Percentiles rank a stretch among this genome's conserved stretches.
Evolutionary conservation across 2,329 filamentous ascomycete genomes (phyloP).

Genomic region (Talaromyces sp.): DNA sequence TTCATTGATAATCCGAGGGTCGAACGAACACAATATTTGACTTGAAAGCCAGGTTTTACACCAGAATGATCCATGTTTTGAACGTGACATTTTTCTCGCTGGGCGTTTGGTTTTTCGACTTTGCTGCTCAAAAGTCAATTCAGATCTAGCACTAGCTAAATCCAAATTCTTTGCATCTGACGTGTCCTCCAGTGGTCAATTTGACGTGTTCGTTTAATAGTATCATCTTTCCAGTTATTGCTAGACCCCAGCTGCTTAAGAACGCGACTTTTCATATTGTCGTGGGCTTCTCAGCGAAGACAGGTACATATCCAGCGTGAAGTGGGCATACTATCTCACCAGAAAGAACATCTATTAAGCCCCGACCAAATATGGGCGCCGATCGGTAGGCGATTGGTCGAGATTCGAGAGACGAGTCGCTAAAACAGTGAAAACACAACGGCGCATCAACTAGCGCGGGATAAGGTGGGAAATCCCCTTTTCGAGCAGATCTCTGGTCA

Average conservation of each 20-base stretch:
- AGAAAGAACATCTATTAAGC: too few species aligned
- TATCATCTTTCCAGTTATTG: background rate
- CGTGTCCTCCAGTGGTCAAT: background rate
- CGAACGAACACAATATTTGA: too few species aligned
- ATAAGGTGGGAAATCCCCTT: background rate
- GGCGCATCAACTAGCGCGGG: background rate
- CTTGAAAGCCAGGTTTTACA: too few species aligned
- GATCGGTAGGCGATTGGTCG: background rate
- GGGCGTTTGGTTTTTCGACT: too few species aligned
- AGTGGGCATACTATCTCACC: background rate
- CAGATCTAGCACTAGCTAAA: too few species aligned
- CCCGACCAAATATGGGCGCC: background rate
- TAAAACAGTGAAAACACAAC: background rate
- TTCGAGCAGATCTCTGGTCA: background rate
- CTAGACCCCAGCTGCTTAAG: too few species aligned
- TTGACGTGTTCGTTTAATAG: background rate
- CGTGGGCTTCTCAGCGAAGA: background rate
- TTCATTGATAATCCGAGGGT: too few species aligned
- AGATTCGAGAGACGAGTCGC: background rate
- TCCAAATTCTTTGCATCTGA: background rate
- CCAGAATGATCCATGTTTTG: too few species aligned
- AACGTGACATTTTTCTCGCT: too few species aligned
- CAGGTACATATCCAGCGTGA: background rate
- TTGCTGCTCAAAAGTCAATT: too few species aligned
- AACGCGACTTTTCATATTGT: too few species aligned